Conservation (phyloP, 2,329 filamentous ascomycete genomes). For the Dothistroma pini region DNA sequence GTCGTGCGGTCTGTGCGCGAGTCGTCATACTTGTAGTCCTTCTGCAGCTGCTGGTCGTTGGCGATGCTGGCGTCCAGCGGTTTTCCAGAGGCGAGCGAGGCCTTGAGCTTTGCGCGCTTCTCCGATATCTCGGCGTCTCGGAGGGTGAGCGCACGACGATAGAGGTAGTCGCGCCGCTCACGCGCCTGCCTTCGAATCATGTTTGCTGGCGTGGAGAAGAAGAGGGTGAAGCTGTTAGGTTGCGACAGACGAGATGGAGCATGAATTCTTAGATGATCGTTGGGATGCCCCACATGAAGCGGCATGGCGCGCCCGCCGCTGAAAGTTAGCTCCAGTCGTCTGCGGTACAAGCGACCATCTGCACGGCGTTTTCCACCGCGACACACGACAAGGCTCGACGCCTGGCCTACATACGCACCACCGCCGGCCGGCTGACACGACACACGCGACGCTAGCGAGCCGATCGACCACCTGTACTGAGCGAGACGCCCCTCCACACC, state of each 20-base stretch:
- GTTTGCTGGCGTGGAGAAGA: constrained; percentile 27
- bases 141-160: constrained; percentile 80
- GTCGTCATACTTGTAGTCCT: constrained; percentile 93
- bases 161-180: constrained; percentile 82
- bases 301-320: too few relatives aligned
- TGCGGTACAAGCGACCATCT: neutral
- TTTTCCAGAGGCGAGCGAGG: constrained; percentile 83
- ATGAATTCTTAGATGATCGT: too few relatives aligned
- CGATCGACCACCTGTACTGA: neutral
- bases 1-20: constrained; percentile 64
- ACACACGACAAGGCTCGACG: neutral
- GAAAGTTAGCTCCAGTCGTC: too few relatives aligned
- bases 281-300: too few relatives aligned
- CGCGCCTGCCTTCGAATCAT: constrained; percentile 66
- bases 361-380: neutral
- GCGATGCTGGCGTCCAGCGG: constrained; percentile 77
- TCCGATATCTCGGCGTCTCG: constrained; percentile 90
- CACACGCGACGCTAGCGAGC: neutral
- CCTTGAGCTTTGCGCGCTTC: constrained; percentile 81
- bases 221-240: neutral
- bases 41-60: constrained; percentile 76
- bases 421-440: constrained; percentile 1
- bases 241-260: neutral
- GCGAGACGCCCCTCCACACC: neutral
- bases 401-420: neutral